Conservation (phyloP, 2,329 filamentous ascomycete genomes). For the Trichophyton schoenleinii region DNA sequence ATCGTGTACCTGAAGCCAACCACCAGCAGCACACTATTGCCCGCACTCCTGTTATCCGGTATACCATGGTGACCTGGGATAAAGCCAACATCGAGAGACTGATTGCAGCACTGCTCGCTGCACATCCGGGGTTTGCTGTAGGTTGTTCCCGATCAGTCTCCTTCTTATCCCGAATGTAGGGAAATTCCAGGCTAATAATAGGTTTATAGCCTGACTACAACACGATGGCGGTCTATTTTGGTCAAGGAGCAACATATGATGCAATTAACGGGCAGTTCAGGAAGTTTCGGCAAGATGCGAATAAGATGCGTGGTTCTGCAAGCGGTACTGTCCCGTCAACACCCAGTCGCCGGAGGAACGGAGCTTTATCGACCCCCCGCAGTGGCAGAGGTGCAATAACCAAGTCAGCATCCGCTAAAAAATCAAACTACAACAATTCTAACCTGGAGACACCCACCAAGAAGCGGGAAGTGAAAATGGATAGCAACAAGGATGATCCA, state of each 20-base stretch:
- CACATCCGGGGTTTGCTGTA: slow-evolving; percentile 20
- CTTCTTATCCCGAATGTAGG: background rate
- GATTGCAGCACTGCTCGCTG: slow-evolving; percentile 19
- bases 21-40: too few species aligned
- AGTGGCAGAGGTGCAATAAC: slow-evolving; percentile 12
- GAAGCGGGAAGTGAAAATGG: background rate
- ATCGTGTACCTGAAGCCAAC: too few species aligned
- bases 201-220: slow-evolving; percentile 32
- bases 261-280: slow-evolving; percentile 37
- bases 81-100: slow-evolving; percentile 18
- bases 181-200: background rate
- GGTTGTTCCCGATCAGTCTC: background rate
- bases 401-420: slow-evolving; percentile 8
- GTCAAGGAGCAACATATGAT: slow-evolving; percentile 36
- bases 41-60: too few species aligned
- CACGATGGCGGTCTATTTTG: slow-evolving; percentile 35
- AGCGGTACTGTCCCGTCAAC: slow-evolving; percentile 8
- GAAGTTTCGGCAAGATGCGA: slow-evolving; percentile 32
- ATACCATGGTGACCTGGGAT: slow-evolving; percentile 19
- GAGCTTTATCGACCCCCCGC: slow-evolving; percentile 13
- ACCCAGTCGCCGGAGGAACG: slow-evolving; percentile 1
- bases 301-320: slow-evolving; percentile 20
- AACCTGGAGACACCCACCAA: slow-evolving; percentile 1
- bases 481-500: background rate
- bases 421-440: background rate